These are phyloP conservation scores for Aeminium ludgeri DNA, from an alignment of 495 filamentous ascomycete genomes.

Conservation along the genomic window DNA sequence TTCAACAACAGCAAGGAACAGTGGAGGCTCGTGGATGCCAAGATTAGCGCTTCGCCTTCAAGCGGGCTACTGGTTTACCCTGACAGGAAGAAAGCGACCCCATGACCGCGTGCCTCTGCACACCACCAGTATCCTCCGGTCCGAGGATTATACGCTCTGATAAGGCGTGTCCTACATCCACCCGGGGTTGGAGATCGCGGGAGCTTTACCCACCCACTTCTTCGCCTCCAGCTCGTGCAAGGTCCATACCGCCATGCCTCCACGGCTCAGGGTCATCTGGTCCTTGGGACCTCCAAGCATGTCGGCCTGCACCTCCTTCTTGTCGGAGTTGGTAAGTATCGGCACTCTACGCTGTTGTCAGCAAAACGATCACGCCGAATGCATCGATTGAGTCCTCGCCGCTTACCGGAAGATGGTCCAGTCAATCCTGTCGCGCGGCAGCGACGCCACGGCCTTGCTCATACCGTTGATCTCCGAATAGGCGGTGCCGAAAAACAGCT, in stretches of 20 bases:
- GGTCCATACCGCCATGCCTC: slow-evolving; percentile 2
- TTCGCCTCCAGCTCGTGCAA: slow-evolving; percentile 6
- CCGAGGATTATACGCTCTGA: no score
- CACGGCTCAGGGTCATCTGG: slow-evolving; percentile 2
- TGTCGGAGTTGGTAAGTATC: neutral
- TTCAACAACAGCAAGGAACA: no score
- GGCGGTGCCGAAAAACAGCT: neutral
- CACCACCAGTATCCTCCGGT: no score
- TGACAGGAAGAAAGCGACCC: no score
- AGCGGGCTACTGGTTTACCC: no score
- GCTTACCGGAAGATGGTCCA: slow-evolving; percentile 2
- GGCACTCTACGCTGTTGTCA: neutral
- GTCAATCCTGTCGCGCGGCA: neutral
- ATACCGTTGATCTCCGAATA: slow-evolving; percentile 4
- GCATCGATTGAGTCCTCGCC: neutral
- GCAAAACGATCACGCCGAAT: no score
- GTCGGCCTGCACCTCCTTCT: neutral
- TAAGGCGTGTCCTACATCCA: neutral
- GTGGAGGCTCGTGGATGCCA: no score
- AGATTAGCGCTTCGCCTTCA: no score
- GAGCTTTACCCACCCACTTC: slow-evolving; percentile 1
- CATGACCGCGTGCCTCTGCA: no score
- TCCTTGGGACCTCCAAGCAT: neutral
- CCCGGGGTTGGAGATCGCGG: slow-evolving; percentile 1
- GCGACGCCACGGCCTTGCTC: neutral